Base-by-base conservation (phyloP, 441 rosid species). In the Populus hybrid region DNA sequence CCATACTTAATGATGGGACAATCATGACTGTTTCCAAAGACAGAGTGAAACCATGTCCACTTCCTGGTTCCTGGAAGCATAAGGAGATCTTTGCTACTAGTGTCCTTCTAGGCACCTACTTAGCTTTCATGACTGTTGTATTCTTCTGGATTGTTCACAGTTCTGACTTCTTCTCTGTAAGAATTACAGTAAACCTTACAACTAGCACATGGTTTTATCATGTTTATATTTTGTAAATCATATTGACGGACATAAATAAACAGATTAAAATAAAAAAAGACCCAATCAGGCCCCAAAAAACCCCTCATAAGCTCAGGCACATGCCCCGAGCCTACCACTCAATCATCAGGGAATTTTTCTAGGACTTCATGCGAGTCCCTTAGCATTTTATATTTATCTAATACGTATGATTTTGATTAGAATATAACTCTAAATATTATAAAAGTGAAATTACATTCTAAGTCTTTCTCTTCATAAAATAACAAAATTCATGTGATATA, bases 11-110 rank as follows among this genome's bases (percentile, higher is more conserved):
- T n/a, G 97, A 95, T 28, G 98, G 99, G 74, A 95, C 99, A 18
- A 92, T 93, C 85, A 95, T 93, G 97, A 95, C 98, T 40, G 93
- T 95, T 78, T 90, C 98, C 65, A 93, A 92, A 82, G 98, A 93
- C 73, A 87, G 92, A 65, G 97, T 93, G 30, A 93, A 93, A 86
- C 97, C 99, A 71, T 93, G 97, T 30, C 70, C 70, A 26, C 70
- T 23, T 10, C 70, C 70, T 26, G 70, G 32, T 3, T 11, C 36
- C 32, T 67, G 70, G 70, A 32, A 32, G 21, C n/a, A 11, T 6
- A n/a, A 34, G 8, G 70, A 30, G 38, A 67, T 67, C 36, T 32
- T 67, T 16, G n/a, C 70, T 8, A 67, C 70, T 16, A 40, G 70
- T 26, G 32, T 67, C 70, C 32, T 32, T 32, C 70, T 30, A 10